Conservation (phyloP, 495 filamentous ascomycete species). For the Podospora conica region DNA sequence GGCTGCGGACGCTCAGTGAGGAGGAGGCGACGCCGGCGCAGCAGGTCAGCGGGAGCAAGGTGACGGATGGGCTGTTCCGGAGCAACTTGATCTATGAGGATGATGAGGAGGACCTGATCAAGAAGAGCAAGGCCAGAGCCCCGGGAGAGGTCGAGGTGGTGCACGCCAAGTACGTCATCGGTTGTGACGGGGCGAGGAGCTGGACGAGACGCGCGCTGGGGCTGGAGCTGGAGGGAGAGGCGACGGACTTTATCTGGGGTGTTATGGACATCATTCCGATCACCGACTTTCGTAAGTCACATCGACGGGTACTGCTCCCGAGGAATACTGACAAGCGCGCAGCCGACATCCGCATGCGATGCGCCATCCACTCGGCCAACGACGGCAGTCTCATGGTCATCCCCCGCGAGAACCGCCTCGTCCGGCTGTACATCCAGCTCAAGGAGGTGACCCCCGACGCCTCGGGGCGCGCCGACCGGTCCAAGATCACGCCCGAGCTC, state of each 20-base stretch:
- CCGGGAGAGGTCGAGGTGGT: conserved; percentile 36
- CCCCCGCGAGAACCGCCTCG: conserved; percentile 60
- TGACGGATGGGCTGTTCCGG: conserved; percentile 42
- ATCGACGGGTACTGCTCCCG: background rate
- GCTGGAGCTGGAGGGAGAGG: conserved; percentile 49
- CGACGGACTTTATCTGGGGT: conserved; percentile 60
- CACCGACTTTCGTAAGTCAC: conserved; percentile 52
- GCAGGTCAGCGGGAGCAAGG: conserved; percentile 25
- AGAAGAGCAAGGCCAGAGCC: conserved; percentile 26
- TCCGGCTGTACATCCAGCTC: conserved; percentile 65
- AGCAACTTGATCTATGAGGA: conserved; percentile 49
- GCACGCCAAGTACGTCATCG: conserved; percentile 60
- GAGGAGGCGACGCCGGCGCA: conserved; percentile 42
- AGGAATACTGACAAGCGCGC: background rate
- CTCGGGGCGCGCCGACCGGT: conserved; percentile 44
- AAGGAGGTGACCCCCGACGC: conserved; percentile 42
- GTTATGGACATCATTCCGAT: conserved; percentile 62
- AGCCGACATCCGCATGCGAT: conserved; percentile 61
- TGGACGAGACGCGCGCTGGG: conserved; percentile 56
- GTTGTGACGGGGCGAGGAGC: conserved; percentile 62
- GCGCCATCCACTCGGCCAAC: conserved; percentile 61
- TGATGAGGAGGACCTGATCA: conserved; percentile 46
- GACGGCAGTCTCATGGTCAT: conserved; percentile 65
- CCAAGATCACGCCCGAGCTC: conserved; percentile 53
- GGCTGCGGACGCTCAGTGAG: conserved; percentile 39